Conservation (phyloP, 441 rosid genomes). For the Iberis amara region DNA sequence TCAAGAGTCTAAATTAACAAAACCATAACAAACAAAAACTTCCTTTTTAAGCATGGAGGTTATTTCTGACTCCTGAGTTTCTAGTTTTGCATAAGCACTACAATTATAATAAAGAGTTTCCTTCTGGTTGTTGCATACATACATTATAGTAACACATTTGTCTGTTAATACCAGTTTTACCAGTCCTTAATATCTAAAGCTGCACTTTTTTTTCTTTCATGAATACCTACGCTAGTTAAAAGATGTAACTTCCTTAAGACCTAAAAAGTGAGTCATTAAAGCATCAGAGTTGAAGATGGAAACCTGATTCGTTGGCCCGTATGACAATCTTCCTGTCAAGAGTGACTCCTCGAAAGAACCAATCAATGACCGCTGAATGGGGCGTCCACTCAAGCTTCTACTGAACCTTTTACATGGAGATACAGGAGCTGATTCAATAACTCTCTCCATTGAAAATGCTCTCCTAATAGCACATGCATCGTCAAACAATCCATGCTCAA, state of each 20-base stretch:
- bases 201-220: background rate
- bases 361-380: conserved; percentile 78
- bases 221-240: background rate
- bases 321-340: conserved; percentile 72
- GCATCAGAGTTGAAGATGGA: conserved; percentile 19
- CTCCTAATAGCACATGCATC: conserved; percentile 45
- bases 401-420: conserved; percentile 47
- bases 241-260: background rate
- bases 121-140: conserved; percentile 8
- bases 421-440: conserved; percentile 41
- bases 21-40: background rate
- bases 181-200: conserved; percentile 4
- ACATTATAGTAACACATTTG: background rate
- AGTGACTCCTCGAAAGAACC: conserved; percentile 98
- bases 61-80: background rate
- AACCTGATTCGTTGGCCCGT: conserved; percentile 66
- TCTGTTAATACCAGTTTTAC: conserved; percentile 7
- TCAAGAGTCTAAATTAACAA: conserved; percentile 12
- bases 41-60: background rate
- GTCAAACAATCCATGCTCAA: conserved; percentile 43
- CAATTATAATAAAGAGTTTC: conserved; percentile 1
- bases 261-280: conserved; percentile 3
- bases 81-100: background rate
- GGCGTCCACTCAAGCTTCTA: conserved; percentile 71
- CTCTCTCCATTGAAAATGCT: conserved; percentile 59